Base-by-base conservation (phyloP, 306 rosid genomes). In the Boehmeria nivea region DNA sequence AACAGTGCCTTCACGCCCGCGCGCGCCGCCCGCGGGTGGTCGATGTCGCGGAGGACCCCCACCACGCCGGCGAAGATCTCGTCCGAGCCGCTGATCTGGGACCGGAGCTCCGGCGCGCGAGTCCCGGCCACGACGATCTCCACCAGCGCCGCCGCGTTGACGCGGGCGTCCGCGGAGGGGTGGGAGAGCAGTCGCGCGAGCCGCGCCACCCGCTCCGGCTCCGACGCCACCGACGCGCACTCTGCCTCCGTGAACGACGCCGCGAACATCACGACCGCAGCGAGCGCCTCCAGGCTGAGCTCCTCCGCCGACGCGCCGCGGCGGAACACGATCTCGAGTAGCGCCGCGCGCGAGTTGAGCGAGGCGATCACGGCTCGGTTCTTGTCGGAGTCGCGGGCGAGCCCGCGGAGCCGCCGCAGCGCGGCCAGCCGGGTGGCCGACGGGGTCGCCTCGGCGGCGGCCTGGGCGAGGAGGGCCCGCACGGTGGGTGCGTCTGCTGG, bases 331-430 rank as follows among this genome's bases (percentile, higher is more conserved):
- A 84, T 47, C 2, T 36, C 28, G 2, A 81, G 10, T 0, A 91
- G 75, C 20, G 78, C 70, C 18, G 69, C 71, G 6, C 75, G 72
- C 2, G 66, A 68, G 70, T 79, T 79, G 44, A 48, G 79, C 0
- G 98, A 80, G 16, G 73, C 70, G 66, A 91, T 87, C 28, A 85
- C 61, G 4, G 82, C 69, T 1, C 95, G 94, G n/a, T 91, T 87
- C 65, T 76, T 84, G 14, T 91, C 96, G 14, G 90, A 84, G 71
- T 91, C 98, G 8, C 96, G 87, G 0, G 89, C 87, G 49, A 91
- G 81, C 22, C 75, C 73, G 15, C 86, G 72, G 64, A 91, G 83
- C 14, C 94, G 85, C 0, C 93, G 80, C 11, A 91, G 61, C 3
- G 95, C 83, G 6, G 81, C 31, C 48, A 91, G 72, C 0, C 94